Percentiles rank a stretch among this genome's conserved stretches.
Evolutionary conservation across 768 basidiomycete genomes (phyloP).

Genomic region (Rhizopogon vesiculosus): DNA sequence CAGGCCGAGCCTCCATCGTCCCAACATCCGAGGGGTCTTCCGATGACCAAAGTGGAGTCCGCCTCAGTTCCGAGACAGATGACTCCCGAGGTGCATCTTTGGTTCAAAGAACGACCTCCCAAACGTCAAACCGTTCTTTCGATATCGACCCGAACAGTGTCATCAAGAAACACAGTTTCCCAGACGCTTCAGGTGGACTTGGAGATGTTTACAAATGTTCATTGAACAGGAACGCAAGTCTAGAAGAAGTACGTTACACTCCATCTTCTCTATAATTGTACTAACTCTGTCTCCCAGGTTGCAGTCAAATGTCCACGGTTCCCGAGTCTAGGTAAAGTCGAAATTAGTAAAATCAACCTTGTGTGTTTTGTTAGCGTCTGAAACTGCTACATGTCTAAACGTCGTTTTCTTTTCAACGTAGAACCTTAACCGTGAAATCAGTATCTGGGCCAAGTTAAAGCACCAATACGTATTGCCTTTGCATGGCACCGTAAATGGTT

Average conservation of each 20-base stretch:
- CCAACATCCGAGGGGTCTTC: neutral
- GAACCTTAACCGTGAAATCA: conserved; percentile 18
- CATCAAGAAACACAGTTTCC: neutral
- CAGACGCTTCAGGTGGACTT: conserved; percentile 30
- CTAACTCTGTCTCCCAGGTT: neutral
- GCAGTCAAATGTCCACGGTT: conserved; percentile 2
- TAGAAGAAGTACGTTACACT: neutral
- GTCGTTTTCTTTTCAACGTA: conserved; percentile 1
- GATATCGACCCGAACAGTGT: too few species aligned
- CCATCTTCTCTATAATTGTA: neutral
- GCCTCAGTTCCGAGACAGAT: neutral
- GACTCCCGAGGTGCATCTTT: neutral
- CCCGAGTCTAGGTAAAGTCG: neutral
- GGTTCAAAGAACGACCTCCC: neutral
- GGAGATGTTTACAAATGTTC: conserved; percentile 39
- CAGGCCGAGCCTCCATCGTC: neutral
- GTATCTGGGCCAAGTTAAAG: conserved; percentile 14
- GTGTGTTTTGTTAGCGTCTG: neutral
- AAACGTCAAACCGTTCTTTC: neutral
- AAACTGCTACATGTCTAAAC: neutral
- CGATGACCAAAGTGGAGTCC: neutral
- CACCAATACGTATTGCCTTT: conserved; percentile 17
- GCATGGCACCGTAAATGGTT: conserved; percentile 13
- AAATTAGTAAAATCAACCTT: neutral
- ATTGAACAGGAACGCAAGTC: neutral